phyloP scores from a whole-genome alignment of 306 rosid genomes.

The Cicer bijugum region DNA sequence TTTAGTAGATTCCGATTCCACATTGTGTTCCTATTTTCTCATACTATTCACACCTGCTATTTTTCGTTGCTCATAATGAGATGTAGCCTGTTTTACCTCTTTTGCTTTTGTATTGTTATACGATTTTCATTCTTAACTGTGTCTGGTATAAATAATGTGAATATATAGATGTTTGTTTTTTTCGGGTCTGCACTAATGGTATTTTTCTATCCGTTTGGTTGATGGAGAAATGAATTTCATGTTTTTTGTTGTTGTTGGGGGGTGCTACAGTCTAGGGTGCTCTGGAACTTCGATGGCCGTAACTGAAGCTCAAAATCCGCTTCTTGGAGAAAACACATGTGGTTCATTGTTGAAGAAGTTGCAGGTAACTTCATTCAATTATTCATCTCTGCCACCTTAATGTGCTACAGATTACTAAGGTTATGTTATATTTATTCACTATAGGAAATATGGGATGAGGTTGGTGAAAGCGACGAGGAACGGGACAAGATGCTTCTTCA shows the following conservation, averaged over 20 bases:
- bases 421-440: conserved; percentile 25
- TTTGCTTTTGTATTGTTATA: background rate
- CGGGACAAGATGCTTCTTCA: conserved; percentile 98
- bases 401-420: conserved; percentile 12
- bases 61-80: background rate
- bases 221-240: conserved; percentile 6
- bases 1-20: conserved; percentile 10
- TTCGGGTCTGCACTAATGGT: conserved; percentile 3
- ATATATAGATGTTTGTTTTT: conserved; percentile 18
- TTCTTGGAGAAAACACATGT: conserved; percentile 76
- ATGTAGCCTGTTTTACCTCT: background rate
- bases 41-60: no score
- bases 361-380: conserved; percentile 60
- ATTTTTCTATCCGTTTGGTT: background rate
- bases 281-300: conserved; percentile 68
- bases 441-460: conserved; percentile 99
- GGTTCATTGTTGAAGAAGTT: conserved; percentile 90
- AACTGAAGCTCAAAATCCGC: conserved; percentile 71
- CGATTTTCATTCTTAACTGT: background rate
- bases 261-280: conserved; percentile 63
- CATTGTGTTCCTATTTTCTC: background rate
- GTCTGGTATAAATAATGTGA: conserved; percentile 33
- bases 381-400: background rate
- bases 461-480: conserved; percentile 91
- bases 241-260: conserved; percentile 1